phyloP scores from a whole-genome alignment of 176 grass and related monocot genomes.

The Puya raimondii region DNA sequence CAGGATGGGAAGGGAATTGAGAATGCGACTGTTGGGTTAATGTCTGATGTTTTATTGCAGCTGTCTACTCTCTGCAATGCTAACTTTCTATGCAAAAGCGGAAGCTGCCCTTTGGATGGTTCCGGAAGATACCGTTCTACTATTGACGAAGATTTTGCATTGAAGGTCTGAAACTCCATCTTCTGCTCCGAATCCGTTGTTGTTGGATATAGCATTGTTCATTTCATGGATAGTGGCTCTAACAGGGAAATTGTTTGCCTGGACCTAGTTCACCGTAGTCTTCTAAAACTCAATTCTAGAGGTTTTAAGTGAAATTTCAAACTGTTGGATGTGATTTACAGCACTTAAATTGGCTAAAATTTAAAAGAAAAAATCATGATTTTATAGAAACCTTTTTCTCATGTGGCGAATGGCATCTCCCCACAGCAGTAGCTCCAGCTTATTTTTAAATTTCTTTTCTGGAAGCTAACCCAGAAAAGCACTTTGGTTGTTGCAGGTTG shows the following conservation, averaged over 20 bases:
- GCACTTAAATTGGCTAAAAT: no score
- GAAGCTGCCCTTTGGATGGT: conserved; percentile 78
- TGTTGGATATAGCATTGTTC: conserved; percentile 1
- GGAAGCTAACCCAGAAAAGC: no score
- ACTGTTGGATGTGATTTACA: no score
- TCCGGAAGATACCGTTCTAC: conserved; percentile 72
- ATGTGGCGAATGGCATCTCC: no score
- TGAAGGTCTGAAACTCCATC: conserved; percentile 51
- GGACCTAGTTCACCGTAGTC: no score
- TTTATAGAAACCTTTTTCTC: no score
- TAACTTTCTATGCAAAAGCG: conserved; percentile 78
- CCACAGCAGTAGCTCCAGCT: no score
- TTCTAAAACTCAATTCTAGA: no score
- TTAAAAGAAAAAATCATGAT: no score
- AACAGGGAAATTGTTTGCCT: neutral
- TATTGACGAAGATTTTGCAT: conserved; percentile 86
- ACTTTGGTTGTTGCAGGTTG: conserved; percentile 46
- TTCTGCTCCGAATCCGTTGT: neutral
- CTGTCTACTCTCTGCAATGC: conserved; percentile 95
- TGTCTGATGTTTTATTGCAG: conserved; percentile 86
- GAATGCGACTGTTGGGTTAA: conserved; percentile 39
- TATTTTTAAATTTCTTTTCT: no score
- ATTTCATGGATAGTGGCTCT: conserved; percentile 26
- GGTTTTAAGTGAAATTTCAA: no score
- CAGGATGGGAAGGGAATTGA: conserved; percentile 13